Evolutionary conservation across 345 rosid species (phyloP).

Genomic region (Eucalyptus curtisii): DNA sequence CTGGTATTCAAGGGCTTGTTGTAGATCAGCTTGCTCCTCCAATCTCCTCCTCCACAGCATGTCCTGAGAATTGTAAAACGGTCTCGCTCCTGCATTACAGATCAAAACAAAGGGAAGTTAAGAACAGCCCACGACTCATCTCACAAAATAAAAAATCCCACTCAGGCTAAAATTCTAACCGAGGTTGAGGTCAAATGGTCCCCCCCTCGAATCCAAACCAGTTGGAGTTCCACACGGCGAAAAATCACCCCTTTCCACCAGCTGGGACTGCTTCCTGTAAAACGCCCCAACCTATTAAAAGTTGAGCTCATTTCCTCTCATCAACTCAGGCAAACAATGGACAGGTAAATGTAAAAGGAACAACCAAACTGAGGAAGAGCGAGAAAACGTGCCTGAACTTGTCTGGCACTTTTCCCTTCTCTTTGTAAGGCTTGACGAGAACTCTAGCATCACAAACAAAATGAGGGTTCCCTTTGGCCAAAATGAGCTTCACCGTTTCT

Average conservation of each 20-base stretch:
- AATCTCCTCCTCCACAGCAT: conserved; percentile 59
- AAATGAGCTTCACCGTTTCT: conserved; percentile 82
- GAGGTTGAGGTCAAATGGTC: conserved; percentile 32
- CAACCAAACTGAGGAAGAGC: not conserved
- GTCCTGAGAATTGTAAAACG: conserved; percentile 54
- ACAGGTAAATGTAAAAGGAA: not conserved
- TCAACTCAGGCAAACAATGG: not conserved
- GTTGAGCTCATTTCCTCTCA: not conserved
- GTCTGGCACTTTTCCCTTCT: conserved; percentile 91
- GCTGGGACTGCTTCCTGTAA: conserved; percentile 40
- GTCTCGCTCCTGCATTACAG: conserved; percentile 36
- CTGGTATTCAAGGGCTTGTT: conserved; percentile 71
- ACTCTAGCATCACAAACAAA: conserved; percentile 89
- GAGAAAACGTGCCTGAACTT: conserved; percentile 49
- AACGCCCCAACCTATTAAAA: not conserved
- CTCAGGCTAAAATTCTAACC: conserved; percentile 14
- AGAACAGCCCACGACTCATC: not conserved
- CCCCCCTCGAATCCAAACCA: conserved; percentile 68
- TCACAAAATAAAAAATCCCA: not conserved
- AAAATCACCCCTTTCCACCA: conserved; percentile 43
- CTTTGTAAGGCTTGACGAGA: conserved; percentile 92
- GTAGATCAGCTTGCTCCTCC: conserved; percentile 66
- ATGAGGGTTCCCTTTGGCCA: conserved; percentile 91
- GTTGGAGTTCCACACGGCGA: conserved; percentile 66
- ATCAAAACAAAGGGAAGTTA: not conserved